These are phyloP conservation scores for Thalassia testudinum DNA, from an alignment of 116 monocot genomes.

Conservation along the genomic window DNA sequence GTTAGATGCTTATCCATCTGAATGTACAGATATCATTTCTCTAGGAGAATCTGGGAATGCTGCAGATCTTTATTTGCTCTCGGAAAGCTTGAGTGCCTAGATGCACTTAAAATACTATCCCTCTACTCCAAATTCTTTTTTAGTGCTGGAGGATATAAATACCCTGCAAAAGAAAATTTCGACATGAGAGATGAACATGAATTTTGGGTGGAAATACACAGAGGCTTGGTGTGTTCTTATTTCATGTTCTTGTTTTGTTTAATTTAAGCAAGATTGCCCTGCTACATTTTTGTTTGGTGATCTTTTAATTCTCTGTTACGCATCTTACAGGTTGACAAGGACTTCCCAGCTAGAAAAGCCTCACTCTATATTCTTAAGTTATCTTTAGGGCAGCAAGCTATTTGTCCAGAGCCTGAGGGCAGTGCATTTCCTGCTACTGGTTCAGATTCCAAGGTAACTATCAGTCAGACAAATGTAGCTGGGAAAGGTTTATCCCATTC, in stretches of 20 bases:
- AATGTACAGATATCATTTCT: constrained; percentile 34
- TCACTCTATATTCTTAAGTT: constrained; percentile 64
- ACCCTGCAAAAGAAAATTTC: constrained; percentile 12
- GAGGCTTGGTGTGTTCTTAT: constrained; percentile 50
- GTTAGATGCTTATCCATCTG: too few relatives aligned
- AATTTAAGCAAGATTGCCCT: not conserved
- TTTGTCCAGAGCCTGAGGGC: not conserved
- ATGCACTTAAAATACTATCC: constrained; percentile 58
- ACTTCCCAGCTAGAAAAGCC: constrained; percentile 55
- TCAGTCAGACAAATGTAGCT: not conserved
- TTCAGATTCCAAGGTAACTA: not conserved
- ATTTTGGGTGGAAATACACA: constrained; percentile 61
- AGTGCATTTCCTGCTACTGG: constrained; percentile 1
- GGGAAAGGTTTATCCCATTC: constrained; percentile 4
- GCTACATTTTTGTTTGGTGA: not conserved
- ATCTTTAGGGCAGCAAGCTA: not conserved
- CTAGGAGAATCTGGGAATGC: constrained; percentile 41
- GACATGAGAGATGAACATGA: constrained; percentile 28
- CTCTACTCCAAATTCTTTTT: constrained; percentile 24
- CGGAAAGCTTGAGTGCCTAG: constrained; percentile 42
- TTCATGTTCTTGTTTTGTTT: constrained; percentile 1
- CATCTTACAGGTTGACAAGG: constrained; percentile 55
- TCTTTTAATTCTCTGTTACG: not conserved
- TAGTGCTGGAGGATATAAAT: not conserved
- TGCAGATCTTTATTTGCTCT: constrained; percentile 45